phyloP scores from a whole-genome alignment of 768 basidiomycete genomes.

The Auricularia sp. region DNA sequence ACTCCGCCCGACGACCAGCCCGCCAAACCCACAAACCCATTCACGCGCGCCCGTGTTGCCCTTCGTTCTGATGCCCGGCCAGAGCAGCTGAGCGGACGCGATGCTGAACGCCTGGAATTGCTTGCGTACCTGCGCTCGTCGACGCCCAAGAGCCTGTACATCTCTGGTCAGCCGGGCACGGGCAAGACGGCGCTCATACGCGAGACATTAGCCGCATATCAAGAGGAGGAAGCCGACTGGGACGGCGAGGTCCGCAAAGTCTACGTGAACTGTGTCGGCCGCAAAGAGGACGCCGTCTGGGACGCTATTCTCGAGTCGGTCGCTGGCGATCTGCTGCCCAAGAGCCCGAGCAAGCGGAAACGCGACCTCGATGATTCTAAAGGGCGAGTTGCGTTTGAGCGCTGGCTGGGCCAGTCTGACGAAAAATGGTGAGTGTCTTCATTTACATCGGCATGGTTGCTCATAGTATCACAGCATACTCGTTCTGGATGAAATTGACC shows the following conservation, averaged over 20 bases:
- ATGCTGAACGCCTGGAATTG: conserved; percentile 49
- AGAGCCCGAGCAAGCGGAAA: conserved; percentile 27
- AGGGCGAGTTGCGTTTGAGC: conserved; percentile 6
- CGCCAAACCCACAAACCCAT: not conserved
- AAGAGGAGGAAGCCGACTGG: conserved; percentile 26
- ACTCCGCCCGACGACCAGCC: not conserved
- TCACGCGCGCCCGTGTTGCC: conserved; percentile 51
- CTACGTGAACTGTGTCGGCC: conserved; percentile 64
- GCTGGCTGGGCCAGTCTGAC: conserved; percentile 16
- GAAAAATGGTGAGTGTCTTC: conserved; percentile 40
- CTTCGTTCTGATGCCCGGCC: conserved; percentile 62
- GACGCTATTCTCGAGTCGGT: conserved; percentile 53
- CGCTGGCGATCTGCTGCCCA: conserved; percentile 10
- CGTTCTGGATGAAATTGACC: conserved; percentile 81
- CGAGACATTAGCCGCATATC: conserved; percentile 33
- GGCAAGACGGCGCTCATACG: conserved; percentile 84
- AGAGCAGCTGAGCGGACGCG: conserved; percentile 54
- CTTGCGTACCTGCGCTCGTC: conserved; percentile 46
- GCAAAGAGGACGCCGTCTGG: conserved; percentile 53
- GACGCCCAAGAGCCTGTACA: conserved; percentile 51
- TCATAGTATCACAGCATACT: conserved; percentile 40
- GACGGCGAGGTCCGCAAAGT: conserved; percentile 31
- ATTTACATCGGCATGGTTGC: not conserved
- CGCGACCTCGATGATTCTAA: conserved; percentile 19
- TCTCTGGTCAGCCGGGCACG: conserved; percentile 88